These are phyloP conservation scores for Phlebiopsis flavidoalba DNA, from an alignment of 768 basidiomycete genomes.

Conservation along the genomic window DNA sequence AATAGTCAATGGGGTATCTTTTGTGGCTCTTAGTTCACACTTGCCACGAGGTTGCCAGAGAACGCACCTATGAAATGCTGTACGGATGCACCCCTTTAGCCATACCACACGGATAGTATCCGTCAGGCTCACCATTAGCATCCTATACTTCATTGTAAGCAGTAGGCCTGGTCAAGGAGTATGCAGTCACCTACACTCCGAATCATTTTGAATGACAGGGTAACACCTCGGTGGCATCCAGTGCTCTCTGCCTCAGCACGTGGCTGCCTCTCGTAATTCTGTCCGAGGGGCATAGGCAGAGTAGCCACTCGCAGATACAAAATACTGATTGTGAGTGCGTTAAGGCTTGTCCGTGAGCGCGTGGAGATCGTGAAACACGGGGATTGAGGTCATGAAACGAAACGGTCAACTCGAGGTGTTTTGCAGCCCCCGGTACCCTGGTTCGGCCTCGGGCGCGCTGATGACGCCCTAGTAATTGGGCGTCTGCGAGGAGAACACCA, in stretches of 20 bases:
- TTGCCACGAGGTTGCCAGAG: not conserved
- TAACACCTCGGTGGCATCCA: conserved; percentile 60
- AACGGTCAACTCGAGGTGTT: too few relatives aligned
- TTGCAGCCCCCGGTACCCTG: too few relatives aligned
- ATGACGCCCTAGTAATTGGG: not conserved
- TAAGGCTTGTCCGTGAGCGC: not conserved
- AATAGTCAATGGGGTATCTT: conserved; percentile 80
- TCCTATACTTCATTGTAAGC: conserved; percentile 39
- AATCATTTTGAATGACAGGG: conserved; percentile 78
- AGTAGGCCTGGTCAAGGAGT: conserved; percentile 15
- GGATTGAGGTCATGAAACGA: too few relatives aligned
- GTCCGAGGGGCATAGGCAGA: not conserved
- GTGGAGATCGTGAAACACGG: too few relatives aligned
- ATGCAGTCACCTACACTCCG: conserved; percentile 42
- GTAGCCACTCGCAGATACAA: not conserved
- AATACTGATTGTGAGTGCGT: not conserved
- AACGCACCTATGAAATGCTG: conserved; percentile 67
- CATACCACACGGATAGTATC: not conserved
- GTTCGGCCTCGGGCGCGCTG: too few relatives aligned
- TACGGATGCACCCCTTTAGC: conserved; percentile 6
- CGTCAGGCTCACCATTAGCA: conserved; percentile 44
- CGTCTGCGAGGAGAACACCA: not conserved
- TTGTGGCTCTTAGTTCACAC: not conserved
- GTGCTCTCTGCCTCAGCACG: not conserved
- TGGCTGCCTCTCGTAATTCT: not conserved